Evolutionary conservation across 768 basidiomycete species (phyloP), one percentile per base, ranked within the genome.

Genomic region (Boletus subcaerulescens): DNA sequence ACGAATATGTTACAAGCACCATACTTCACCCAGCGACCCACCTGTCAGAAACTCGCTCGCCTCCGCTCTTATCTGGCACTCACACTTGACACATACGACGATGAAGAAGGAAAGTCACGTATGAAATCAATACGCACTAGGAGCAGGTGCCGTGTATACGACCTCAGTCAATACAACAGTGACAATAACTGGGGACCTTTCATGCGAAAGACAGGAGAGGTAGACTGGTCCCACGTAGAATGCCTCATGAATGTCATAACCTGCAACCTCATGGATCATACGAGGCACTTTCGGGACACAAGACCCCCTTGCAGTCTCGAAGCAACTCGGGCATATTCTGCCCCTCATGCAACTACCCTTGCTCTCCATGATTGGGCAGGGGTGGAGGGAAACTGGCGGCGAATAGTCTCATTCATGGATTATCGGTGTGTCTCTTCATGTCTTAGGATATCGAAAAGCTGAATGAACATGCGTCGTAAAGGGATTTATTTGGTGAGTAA

Each of bases 351-450:
- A 48, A 67, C 63, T 10, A 63, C 68, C 40, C 66, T 67, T 41
- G 36, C 60, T 38, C 60, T 66, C 9, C 59, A 63, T 18, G 87
- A 89, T 64, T 91, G 89, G 89, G 87, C 87, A 18, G 87, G 87
- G 12, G 78, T 89, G 3, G 82, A 85, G 67, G 88, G 88, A 8
- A 79, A 75, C n/a, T 91, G 89, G 89, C 75, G 80, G 58, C 74
- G 89, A 67, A 83, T 84, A 56, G 82, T 90, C 18, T 88, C 81
- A 56, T 90, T 87, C 61, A 84, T 89, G 85, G 89, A 90, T 72
- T 88, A 89, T 67, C 77, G 84, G 86, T 86, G 53, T 32, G 68
- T 58, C 31, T 13, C 33, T 40, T 56, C 52, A 10, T 5, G 26
- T 39, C 53, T 47, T 20, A 6, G 29, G 32, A 26, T 76, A 77